A percentile compares a stretch with the other conserved stretches of the same genome.
phyloP scores from a whole-genome alignment of 2,329 filamentous ascomycete genomes.

The Pezicula rhizophila region DNA sequence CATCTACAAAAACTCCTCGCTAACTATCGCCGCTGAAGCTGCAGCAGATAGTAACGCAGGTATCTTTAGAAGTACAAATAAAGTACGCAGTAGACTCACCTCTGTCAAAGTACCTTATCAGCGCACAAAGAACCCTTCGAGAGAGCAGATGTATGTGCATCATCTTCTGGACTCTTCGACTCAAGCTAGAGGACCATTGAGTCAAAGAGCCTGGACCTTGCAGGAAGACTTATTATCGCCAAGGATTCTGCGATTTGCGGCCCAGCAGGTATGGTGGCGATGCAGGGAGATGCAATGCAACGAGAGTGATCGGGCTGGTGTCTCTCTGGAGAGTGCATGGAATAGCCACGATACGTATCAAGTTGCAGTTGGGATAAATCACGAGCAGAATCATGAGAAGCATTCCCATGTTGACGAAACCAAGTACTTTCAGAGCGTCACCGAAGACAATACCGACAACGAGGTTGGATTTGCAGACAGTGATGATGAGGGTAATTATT shows the following conservation, averaged over 20 bases:
- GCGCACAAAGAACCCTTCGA: not conserved
- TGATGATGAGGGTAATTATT: too few species aligned
- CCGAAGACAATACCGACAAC: too few species aligned
- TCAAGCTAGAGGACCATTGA: not conserved
- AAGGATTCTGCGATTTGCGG: not conserved
- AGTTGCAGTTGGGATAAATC: too few species aligned
- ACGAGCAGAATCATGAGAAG: too few species aligned
- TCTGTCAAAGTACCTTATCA: not conserved
- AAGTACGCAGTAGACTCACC: not conserved
- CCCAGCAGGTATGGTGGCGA: not conserved
- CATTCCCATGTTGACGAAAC: too few species aligned
- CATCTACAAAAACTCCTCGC: constrained; percentile 3
- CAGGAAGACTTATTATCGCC: not conserved
- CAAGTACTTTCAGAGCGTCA: too few species aligned
- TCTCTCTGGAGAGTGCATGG: not conserved
- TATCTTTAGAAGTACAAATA: not conserved
- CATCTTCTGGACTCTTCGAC: not conserved
- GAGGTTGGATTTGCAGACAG: too few species aligned
- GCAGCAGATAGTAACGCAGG: not conserved
- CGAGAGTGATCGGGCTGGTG: not conserved
- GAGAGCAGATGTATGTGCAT: not conserved
- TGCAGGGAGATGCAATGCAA: not conserved
- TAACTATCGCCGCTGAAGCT: not conserved
- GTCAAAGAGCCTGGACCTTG: not conserved
- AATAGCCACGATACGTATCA: too few species aligned